Evolutionary conservation across 164 flowering plant genomes (phyloP), one percentile per base, ranked within the genome.

Genomic region (Magnolia changhungtana): DNA sequence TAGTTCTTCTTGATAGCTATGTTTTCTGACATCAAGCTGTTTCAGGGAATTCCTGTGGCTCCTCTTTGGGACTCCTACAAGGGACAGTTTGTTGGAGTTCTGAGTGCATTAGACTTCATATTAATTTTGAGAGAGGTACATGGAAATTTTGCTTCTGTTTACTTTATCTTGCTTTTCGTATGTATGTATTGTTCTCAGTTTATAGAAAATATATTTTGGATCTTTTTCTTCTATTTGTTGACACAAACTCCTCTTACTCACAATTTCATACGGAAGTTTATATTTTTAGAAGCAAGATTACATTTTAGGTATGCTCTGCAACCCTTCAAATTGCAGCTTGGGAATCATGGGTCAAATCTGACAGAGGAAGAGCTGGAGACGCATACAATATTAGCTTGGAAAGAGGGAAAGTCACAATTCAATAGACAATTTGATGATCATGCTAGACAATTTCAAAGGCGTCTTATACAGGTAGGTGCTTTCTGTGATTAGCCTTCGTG

Each of bases 341-440:
- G 98, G 59, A 92, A 79, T 80, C 89, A 86, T 84, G 98, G 96
- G 9, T 88, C 97, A 79, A 93, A 89, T 86, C 78, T 95, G 84
- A 91, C 98, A 2, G 98, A 93, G 84, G 98, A 95, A 85, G 98
- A 95, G 81, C 98, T 95, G 51, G 98, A 92, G 77, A 95, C 95
- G 72, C 98, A 93, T 75, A 87, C 94, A 58, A 93, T 95, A 80
- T 85, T 94, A 77, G 98, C 96, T 63, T 95, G 98, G 98, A 95
- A 95, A 82, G 96, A 91, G 78, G 93, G 89, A 71, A 93, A 92
- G 77, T 76, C 84, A 73, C 86, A 86, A 70, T 73, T 91, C 58
- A 86, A 79, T 70, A 83, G 89, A 75, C 94, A 86, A 80, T 51
- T 78, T 71, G 90, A 86, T 77, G 92, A 83, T n/a, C 79, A 80